Percentiles rank a stretch among this genome's conserved stretches.
phyloP scores from a whole-genome alignment of 2,329 filamentous ascomycete species.

The Hansfordia pulvinata region DNA sequence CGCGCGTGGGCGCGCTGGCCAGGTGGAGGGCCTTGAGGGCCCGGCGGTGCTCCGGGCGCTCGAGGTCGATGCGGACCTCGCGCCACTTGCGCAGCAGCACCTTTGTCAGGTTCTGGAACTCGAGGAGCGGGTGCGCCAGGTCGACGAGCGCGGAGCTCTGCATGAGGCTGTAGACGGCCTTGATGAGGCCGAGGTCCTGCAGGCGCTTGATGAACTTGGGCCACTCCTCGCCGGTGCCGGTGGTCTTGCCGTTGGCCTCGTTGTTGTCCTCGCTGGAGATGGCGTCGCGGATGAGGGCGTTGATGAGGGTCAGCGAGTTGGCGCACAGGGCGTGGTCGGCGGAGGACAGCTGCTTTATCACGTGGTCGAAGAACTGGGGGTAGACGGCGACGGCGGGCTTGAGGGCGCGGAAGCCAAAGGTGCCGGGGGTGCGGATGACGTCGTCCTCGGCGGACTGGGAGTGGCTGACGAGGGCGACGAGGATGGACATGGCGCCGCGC shows the following conservation, averaged over 20 bases:
- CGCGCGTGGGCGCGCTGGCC: conserved; percentile 52
- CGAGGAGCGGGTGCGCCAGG: conserved; percentile 74
- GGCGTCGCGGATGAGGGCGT: conserved; percentile 85
- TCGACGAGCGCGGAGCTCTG: conserved; percentile 87
- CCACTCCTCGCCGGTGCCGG: conserved; percentile 57
- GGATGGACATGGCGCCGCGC: conserved; percentile 88
- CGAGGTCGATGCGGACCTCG: conserved; percentile 70
- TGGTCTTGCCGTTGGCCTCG: conserved; percentile 18
- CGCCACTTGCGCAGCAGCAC: conserved; percentile 78
- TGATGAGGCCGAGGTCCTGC: conserved; percentile 86
- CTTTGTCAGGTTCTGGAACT: conserved; percentile 89
- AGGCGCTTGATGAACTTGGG: conserved; percentile 87
- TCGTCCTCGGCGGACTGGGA: conserved; percentile 44
- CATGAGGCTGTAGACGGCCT: conserved; percentile 85
- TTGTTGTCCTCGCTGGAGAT: conserved; percentile 56
- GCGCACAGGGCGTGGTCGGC: conserved; percentile 93
- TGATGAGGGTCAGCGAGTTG: conserved; percentile 89
- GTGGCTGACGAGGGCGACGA: conserved; percentile 85
- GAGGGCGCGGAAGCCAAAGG: conserved; percentile 41
- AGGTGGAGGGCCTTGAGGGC: conserved; percentile 78
- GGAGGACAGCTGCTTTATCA: conserved; percentile 82
- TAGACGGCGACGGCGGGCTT: conserved; percentile 26
- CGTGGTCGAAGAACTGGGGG: conserved; percentile 86
- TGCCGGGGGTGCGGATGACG: conserved; percentile 33
- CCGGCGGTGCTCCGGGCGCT: conserved; percentile 76